Conservation (phyloP, 2,329 filamentous ascomycete species). For the Didymella pinodella region DNA sequence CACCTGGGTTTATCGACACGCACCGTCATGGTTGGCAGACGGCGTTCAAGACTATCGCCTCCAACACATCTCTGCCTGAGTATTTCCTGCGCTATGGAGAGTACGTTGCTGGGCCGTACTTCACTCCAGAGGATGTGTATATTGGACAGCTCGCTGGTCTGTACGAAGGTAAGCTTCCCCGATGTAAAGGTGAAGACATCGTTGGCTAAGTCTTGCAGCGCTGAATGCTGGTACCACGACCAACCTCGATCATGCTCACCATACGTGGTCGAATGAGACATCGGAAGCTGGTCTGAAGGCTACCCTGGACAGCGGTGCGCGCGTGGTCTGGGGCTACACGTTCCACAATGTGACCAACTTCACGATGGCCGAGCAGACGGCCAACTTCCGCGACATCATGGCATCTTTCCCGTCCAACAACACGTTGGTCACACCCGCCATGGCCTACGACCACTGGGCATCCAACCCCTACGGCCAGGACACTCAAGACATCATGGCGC, state of each 20-base stretch:
- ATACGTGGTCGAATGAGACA: slow-evolving; percentile 54
- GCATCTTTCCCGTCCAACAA: slow-evolving; percentile 11
- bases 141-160: slow-evolving; percentile 49
- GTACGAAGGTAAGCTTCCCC: slow-evolving; percentile 50
- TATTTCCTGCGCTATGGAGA: slow-evolving; percentile 28
- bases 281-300: slow-evolving; percentile 58
- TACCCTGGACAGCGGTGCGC: slow-evolving; percentile 53
- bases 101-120: slow-evolving; percentile 2
- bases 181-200: background rate
- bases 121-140: slow-evolving; percentile 35
- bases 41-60: slow-evolving; percentile 60
- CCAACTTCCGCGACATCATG: slow-evolving; percentile 21
- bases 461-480: slow-evolving; percentile 18
- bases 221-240: slow-evolving; percentile 63
- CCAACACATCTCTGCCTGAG: slow-evolving; percentile 53
- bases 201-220: slow-evolving; percentile 16
- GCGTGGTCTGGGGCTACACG: slow-evolving; percentile 56
- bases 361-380: slow-evolving; percentile 19
- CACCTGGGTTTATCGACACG: slow-evolving; percentile 65
- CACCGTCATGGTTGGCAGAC: slow-evolving; percentile 63
- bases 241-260: slow-evolving; percentile 50
- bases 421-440: slow-evolving; percentile 18
- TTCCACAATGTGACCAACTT: slow-evolving; percentile 49
- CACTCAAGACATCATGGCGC: slow-evolving; percentile 8
- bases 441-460: slow-evolving; percentile 22